Base-by-base conservation (phyloP, 805 yeast species). In the Blastobotrys peoriensis region DNA sequence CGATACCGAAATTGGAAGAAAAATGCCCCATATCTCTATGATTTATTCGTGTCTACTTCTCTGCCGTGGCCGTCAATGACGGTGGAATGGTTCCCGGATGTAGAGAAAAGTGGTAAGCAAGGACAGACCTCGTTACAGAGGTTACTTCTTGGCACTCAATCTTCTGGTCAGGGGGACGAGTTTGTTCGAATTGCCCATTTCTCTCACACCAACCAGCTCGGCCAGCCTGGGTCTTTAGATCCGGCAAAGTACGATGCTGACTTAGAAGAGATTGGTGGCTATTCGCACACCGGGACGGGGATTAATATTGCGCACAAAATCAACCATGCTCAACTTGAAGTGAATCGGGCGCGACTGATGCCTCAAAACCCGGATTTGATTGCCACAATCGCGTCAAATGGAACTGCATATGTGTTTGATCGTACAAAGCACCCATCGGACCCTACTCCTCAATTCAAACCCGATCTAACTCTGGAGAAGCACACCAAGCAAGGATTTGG, bases 311-410 rank as follows among this genome's bases (percentile, higher is more conserved):
- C 70, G 3, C 94, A 85, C 62, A 72, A 74, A 37, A 79, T 85
- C n/a, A 70, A 75, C 27, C 87, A 80, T 52, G 61, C 66, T 1
- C 33, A 21, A 5, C 88, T 86, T 2, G 93, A 83, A 51, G 81
- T 88, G 45, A 86, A 86, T 58, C 74, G 76, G 49, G 80, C 84
- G 0, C 70, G 82, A 30, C 77, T 75, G 55, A 76, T 85, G 79
- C 95, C 96, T 0, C 91, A 83, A 53, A 89, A 89, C 56, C 93
- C 93, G 1, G 93, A 88, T 56, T 57, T 89, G 3, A 70, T 89
- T 3, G 86, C 89, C 1, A 75, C 87, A 16, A 76, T 80, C 6
- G 78, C 84, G 36, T 77, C 82, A 35, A 60, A 66, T 25, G 96
- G 96, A 1, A 67, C 73, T 10, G 68, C 82, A 9, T 76, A 73